Evolutionary conservation across 768 basidiomycete genomes (phyloP), one percentile per base, ranked within the genome.

Genomic region (Collybia sordida): DNA sequence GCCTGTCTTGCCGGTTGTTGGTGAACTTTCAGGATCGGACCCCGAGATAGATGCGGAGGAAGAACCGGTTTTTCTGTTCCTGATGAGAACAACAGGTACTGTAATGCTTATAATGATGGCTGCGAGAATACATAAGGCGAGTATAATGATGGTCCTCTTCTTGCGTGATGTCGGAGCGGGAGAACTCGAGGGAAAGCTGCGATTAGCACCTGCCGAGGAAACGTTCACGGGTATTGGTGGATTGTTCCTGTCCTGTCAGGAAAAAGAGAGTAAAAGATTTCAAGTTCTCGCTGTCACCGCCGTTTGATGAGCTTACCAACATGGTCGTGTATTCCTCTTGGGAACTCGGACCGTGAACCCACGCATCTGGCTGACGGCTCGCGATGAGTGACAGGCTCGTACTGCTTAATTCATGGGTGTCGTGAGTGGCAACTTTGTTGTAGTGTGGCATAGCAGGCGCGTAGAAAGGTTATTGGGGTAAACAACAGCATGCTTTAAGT

Each of bases 1-100:
- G 11, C 92, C 93, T 50, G 81, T 75, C 18, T 72, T 78, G 15
- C 93, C 93, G 4, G 75, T 71, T 8, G 70, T 74, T 11, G 45
- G 49, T 40, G 45, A 47, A 15, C 50, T 23, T n/a, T 36, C 31
- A 15, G 50, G 35, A 38, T 45, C 34, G 22, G 54, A 3, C 4
- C 58, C 51, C 9, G 64, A 58, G 19, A 45, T 49, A 15, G 51
- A 42, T 1, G 54, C 40, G 8, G 49, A 50, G 8, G 60, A 52
- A 3, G 60, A 54, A 31, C 37, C 41, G n/a, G 19, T 35, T 4
- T 49, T 48, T 37, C 60, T 62, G 35, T 64, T 67, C 34, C 27
- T 27, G 15, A 45, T 50, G n/a, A 58, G 25, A 15, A 47, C 52
- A 8, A 53, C 39, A 18, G 56, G 43, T 5, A 57, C 41, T 6